These are phyloP conservation scores for Sugiyamaella lignohabitans DNA, from an alignment of 805 yeast genomes.

Conservation along the genomic window DNA sequence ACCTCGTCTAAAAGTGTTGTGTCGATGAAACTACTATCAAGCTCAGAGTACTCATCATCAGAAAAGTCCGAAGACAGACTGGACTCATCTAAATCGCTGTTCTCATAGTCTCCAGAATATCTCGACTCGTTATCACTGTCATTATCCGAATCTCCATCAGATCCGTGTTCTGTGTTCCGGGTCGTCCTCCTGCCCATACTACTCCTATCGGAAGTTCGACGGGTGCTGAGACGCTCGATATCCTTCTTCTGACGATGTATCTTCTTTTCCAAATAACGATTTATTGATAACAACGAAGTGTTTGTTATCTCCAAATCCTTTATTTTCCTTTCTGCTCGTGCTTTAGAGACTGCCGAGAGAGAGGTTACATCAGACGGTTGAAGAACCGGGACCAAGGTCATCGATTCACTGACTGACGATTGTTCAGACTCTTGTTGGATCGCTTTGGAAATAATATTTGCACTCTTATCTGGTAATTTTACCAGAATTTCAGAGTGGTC, in stretches of 20 bases:
- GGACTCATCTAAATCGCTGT: neutral
- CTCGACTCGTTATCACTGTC: neutral
- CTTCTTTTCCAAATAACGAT: constrained; percentile 24
- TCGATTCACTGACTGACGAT: too few species aligned
- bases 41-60: neutral
- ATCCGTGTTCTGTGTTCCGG: neutral
- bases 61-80: neutral
- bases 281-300: constrained; percentile 24
- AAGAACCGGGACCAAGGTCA: neutral
- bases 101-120: neutral
- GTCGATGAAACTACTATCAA: neutral
- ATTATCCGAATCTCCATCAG: neutral
- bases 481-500: too few species aligned
- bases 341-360: neutral
- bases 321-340: constrained; percentile 23
- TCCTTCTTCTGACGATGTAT: constrained; percentile 23
- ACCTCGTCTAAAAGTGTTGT: neutral
- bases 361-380: neutral
- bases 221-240: constrained; percentile 6
- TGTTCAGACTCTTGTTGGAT: too few species aligned
- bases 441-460: too few species aligned
- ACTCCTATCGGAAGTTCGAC: neutral
- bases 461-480: too few species aligned
- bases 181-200: neutral
- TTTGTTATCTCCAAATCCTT: constrained; percentile 29